Evolutionary conservation across 2,329 filamentous ascomycete species (phyloP).

Genomic region (Cryphonectria parasitica): DNA sequence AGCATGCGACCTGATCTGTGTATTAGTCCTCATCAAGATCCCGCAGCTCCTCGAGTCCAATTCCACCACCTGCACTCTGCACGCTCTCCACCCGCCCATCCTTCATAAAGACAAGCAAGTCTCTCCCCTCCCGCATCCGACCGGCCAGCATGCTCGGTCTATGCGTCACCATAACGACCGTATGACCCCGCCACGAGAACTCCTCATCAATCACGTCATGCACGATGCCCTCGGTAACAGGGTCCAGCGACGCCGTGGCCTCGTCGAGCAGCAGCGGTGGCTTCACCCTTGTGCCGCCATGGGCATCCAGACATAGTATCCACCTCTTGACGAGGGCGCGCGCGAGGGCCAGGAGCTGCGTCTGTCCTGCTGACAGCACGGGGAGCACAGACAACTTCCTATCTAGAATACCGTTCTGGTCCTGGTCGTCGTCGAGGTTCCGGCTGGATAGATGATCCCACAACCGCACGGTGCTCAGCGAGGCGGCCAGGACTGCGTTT

Average conservation of each 20-base stretch:
- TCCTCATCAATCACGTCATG: constrained; percentile 29
- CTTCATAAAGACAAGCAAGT: constrained; percentile 30
- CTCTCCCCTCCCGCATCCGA: constrained; percentile 21
- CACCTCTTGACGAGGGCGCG: constrained; percentile 43
- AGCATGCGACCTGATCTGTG: not conserved
- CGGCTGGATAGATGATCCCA: constrained; percentile 26
- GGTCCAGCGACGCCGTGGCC: constrained; percentile 37
- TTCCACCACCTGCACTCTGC: not conserved
- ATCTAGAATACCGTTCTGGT: constrained; percentile 34
- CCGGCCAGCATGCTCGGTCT: constrained; percentile 24
- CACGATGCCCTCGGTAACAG: constrained; percentile 27
- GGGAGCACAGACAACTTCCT: constrained; percentile 33
- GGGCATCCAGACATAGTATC: constrained; percentile 19
- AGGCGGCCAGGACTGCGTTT: constrained; percentile 45
- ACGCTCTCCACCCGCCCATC: constrained; percentile 29
- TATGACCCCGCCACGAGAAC: constrained; percentile 31
- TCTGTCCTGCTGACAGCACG: constrained; percentile 42
- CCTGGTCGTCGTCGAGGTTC: constrained; percentile 24
- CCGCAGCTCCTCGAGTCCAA: not conserved
- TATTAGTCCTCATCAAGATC: not conserved
- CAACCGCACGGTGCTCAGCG: constrained; percentile 41
- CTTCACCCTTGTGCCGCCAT: not conserved
- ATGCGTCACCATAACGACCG: constrained; percentile 35
- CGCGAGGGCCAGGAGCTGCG: constrained; percentile 49
- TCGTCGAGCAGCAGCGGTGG: constrained; percentile 45